phyloP scores from a whole-genome alignment of 2,329 filamentous ascomycete species.

The Cadophora sp. region DNA sequence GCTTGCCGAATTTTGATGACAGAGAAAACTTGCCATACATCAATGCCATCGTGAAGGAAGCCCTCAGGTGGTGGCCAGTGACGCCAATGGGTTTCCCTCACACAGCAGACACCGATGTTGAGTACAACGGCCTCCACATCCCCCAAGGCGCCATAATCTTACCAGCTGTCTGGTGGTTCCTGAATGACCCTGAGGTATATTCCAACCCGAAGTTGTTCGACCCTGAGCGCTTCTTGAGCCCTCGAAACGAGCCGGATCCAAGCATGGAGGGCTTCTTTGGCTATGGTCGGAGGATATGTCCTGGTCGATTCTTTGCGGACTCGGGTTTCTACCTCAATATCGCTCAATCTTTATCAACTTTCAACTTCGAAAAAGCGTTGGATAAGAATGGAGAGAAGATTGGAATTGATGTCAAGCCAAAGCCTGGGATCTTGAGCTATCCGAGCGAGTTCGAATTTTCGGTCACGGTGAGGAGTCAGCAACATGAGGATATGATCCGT shows the following conservation, averaged over 20 bases:
- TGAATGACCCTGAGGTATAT: neutral
- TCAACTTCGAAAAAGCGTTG: neutral
- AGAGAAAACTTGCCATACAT: neutral
- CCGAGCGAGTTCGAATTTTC: neutral
- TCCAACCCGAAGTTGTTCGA: neutral
- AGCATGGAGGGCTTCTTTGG: no score
- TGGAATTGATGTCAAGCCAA: neutral
- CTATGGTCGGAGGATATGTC: neutral
- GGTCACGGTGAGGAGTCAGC: neutral
- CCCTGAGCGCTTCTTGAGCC: neutral
- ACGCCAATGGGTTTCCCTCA: neutral
- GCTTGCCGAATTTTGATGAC: neutral
- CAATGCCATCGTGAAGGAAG: neutral
- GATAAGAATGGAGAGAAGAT: neutral
- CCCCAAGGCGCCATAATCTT: neutral
- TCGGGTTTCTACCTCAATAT: neutral
- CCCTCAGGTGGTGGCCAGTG: neutral
- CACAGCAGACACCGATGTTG: neutral
- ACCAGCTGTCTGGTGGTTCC: constrained; percentile 3
- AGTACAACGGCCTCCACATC: neutral
- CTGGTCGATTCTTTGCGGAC: neutral
- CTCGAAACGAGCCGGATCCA: neutral
- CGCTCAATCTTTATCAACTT: neutral
- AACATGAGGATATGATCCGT: neutral
- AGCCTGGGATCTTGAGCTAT: neutral